Base-by-base conservation (phyloP, 2,329 filamentous ascomycete species). In the Calonectria honghensis region DNA sequence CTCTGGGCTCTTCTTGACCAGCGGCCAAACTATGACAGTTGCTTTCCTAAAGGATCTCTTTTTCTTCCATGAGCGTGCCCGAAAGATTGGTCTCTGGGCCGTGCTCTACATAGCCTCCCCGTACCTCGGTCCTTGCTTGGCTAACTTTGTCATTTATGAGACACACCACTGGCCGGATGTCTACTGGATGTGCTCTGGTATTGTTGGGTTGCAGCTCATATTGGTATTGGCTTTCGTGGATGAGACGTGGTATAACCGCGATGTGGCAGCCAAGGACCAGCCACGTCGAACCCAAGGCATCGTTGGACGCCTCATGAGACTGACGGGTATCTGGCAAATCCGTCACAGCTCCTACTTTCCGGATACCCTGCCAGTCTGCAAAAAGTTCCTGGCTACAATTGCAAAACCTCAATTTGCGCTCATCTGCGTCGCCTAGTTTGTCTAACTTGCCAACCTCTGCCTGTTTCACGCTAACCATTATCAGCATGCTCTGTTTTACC, bases 21-120 rank as follows among this genome's bases (percentile, higher is more conserved):
- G 85, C 7, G 80, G 82, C 20, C 87, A 88, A 73, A 85, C 83
- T 14, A 84, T 85, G 18, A 88, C 87, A 13, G 82, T 91, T 68
- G 88, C 89, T 78, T 88, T 88, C 78, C 87, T 90, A 78, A 88
- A 90, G 66, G 90, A 92, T 81, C 85, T 91, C 72, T 92, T 90
- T 83, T 91, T 90, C 83, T 90, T 91, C 81, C 90, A 92, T 77
- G 87, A 91, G 76, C 85, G 88, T 29, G 88, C 87, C 1, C 82
- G 88, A n/a, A 89, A 89, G 78, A 88, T 89, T 77, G 87, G 87
- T 72, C 82, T 89, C 63, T 89, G 87, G 87, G 86, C 86, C 7
- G 80, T 81, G 1, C 84, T 85, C 70, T 84, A 85, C 79, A 78
- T 86, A 64, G 78, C 84, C 31, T 83, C 82, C 14, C 88, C 84